Base-by-base conservation (phyloP, 305 asterid species). In the Fraxinus velutina region DNA sequence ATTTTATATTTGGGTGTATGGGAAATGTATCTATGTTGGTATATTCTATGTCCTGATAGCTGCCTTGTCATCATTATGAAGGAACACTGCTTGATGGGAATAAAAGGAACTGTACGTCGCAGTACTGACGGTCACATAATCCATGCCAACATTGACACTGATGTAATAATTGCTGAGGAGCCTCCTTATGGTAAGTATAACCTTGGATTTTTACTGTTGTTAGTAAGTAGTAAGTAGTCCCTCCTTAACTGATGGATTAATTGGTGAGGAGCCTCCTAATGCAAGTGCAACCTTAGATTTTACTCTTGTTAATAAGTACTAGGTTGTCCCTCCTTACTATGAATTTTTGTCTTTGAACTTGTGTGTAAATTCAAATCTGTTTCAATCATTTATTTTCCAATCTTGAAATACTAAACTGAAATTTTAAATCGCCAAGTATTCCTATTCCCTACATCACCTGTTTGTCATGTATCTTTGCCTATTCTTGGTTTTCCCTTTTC, bases 11-110 rank as follows among this genome's bases (percentile, higher is more conserved):
- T 76, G 24, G 60, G 73, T 72, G 60, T 70, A 75, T 60, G 71
- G 37, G 32, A 77, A 60, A 57, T 19, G 37, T 66, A 76, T 68
- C 44, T 70, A 5, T 78, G 21, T 60, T 22, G 64, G 17, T 75
- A 71, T 77, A 1, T 78, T 81, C 73, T 57, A 68, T 88, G 82
- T 81, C 78, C 85, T 83, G 34, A 73, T 34, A 80, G 79, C 68
- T 80, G 4, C 75, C 50, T 70, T 85, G 62, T 86, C 64, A 22
- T 84, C 82, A 27, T 81, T 82, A 21, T 88, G 84, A 82, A 96
- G 99, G 99, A 96, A 89, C 98, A 96, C 79, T 96, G 98, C 90
- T 86, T 96, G 89, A 93, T 96, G 99, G 99, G 99, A 60, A 96
- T 96, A 83, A 96, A 93, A 86, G 98, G 99, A 85, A 96, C 98